Base-by-base conservation (phyloP, 1,284 basidiomycete species). In the Fistulinella cinereoalba region DNA sequence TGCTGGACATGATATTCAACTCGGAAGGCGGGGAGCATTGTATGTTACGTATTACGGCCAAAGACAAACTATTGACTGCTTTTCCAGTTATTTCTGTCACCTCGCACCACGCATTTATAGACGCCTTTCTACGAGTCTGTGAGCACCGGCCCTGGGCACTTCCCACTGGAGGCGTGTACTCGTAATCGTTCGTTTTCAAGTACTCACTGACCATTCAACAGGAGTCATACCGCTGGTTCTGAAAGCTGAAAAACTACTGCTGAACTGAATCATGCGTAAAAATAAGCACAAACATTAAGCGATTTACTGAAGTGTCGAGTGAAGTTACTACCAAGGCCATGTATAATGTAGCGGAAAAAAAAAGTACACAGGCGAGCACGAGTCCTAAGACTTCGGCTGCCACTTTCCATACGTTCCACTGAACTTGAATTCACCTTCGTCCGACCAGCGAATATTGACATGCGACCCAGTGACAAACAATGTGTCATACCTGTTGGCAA, bases 1-100 rank as follows among this genome's bases (percentile, higher is more conserved):
- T 85, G 0, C 62, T 94, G 25, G 84, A 89, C 59, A 66, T 66
- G 50, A 72, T 91, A n/a, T 91, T 91, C 51, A 62, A 70, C 10
- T n/a, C n/a, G n/a, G 55, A 70, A 3, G 72, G 77, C 37, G 55
- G 70, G 10, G 74, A 75, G 38, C 75, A 66, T 13, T 83, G 85
- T 86, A 41, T 31, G 60, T 61, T n/a, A n/a, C n/a, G n/a, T n/a
- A n/a, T n/a, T n/a, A n/a, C n/a, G n/a, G n/a, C n/a, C n/a, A n/a
- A n/a, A n/a, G n/a, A n/a, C n/a, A n/a, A n/a, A n/a, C n/a, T n/a
- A n/a, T n/a, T n/a, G n/a, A n/a, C n/a, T 39, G 8, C 21, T 13
- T 36, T 36, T 43, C 15, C 44, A 85, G 84, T 75, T 52, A 71
- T 88, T 24, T 82, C 82, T 2, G 73, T 87, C 45, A 84, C 83